These are phyloP conservation scores for Trypanosomatidae sp. DNA, from an alignment of 208 protist genomes.

Conservation along the genomic window DNA sequence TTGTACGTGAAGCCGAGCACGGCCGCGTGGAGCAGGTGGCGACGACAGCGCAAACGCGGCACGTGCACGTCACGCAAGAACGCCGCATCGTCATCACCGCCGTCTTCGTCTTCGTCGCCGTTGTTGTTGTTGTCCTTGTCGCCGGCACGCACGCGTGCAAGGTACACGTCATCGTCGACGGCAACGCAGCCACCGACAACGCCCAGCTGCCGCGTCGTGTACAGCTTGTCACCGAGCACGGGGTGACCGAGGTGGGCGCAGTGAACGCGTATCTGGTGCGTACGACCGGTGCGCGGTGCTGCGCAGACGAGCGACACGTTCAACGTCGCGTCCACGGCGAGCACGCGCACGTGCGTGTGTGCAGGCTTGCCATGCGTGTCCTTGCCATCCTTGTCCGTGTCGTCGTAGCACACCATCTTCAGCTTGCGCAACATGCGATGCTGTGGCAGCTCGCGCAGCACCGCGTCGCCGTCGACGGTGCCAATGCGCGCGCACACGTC, in stretches of 20 bases:
- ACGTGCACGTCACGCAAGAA: too few relatives aligned
- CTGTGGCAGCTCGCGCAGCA: background rate
- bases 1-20: too few relatives aligned
- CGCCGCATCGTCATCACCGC: too few relatives aligned
- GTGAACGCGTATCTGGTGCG: constrained; percentile 86
- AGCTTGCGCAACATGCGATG: constrained; percentile 56
- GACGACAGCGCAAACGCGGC: too few relatives aligned
- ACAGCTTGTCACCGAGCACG: constrained; percentile 73
- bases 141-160: constrained; percentile 22
- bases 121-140: too few relatives aligned
- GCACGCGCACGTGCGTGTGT: constrained; percentile 27
- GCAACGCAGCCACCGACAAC: constrained; percentile 10
- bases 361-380: constrained; percentile 21
- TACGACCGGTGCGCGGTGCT: constrained; percentile 48
- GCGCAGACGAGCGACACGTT: constrained; percentile 42
- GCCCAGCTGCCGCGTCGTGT: constrained; percentile 29
- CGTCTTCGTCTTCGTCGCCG: too few relatives aligned
- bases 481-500: constrained; percentile 47
- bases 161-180: constrained; percentile 53
- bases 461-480: constrained; percentile 13
- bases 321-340: constrained; percentile 8
- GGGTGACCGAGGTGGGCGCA: constrained; percentile 62
- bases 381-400: background rate
- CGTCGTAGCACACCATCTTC: constrained; percentile 55
- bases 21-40: too few relatives aligned